These are phyloP conservation scores for Paecilomyces sp. DNA, from an alignment of 2,329 filamentous ascomycete genomes.

Conservation along the genomic window DNA sequence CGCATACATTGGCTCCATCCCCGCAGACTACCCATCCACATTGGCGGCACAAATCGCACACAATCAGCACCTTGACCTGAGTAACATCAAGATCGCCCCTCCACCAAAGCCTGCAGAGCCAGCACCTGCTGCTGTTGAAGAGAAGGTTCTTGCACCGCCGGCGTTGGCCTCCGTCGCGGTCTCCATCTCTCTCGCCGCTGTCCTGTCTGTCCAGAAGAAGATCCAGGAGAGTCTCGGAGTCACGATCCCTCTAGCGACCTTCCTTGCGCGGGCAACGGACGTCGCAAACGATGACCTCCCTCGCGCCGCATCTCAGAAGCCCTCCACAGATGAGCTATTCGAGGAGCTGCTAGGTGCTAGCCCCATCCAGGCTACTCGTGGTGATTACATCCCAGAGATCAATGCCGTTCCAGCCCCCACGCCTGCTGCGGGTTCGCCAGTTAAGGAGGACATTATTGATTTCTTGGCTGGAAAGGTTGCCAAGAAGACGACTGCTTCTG, in stretches of 20 bases:
- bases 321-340: conserved; percentile 76
- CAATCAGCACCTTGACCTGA: conserved; percentile 79
- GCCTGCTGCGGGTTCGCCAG: conserved; percentile 26
- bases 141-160: conserved; percentile 19
- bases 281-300: conserved; percentile 85
- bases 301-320: conserved; percentile 54
- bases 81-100: conserved; percentile 81
- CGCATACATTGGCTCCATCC: conserved; percentile 75
- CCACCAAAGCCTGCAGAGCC: conserved; percentile 18
- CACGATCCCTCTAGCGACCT: conserved; percentile 75
- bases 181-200: conserved; percentile 69
- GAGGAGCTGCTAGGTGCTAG: conserved; percentile 69
- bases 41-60: conserved; percentile 66
- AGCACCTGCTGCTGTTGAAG: conserved; percentile 23
- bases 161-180: conserved; percentile 50
- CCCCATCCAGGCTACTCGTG: conserved; percentile 43
- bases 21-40: conserved; percentile 61
- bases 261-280: conserved; percentile 76
- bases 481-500: conserved; percentile 23
- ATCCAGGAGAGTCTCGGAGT: conserved; percentile 72
- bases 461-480: conserved; percentile 53
- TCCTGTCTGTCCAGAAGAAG: conserved; percentile 72
- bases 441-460: conserved; percentile 75
- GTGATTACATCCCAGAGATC: conserved; percentile 66
- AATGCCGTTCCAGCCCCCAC: conserved; percentile 40